Base-by-base conservation (phyloP, 371 early-diverging fungal species). In the Apophysomyces sp. region DNA sequence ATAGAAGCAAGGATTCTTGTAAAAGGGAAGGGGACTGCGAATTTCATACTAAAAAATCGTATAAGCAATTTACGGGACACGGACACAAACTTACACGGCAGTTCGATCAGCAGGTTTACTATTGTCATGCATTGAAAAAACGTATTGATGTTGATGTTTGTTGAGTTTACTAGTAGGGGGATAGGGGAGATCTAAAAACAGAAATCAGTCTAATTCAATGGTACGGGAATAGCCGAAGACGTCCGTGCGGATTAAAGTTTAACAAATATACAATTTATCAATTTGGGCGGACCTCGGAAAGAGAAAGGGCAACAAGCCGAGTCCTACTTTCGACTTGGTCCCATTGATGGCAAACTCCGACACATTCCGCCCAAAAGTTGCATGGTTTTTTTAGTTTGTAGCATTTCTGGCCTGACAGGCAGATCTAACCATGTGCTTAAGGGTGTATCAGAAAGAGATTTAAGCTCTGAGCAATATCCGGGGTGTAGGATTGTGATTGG, bases 191-290 rank as follows among this genome's bases (percentile, higher is more conserved):
- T 44, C 49, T 44, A 44, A 44, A 44, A 44, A 44, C 49, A 44
- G 49, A 44, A 44, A 21, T 4, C 21, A 11, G 49, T 44, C 24
- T 24, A 44, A 44, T 18, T 9, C 21, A 8, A 21, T 21, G 49
- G 41, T 3, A 18, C n/a, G 9, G 21, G 21, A 44, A 21, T 6
- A 18, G 49, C 49, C 49, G 49, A 44, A 21, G 49, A 21, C 21
- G 49, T 44, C 49, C 49, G 49, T 44, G 49, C 49, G 49, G 49
- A 44, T 44, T 44, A 44, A 44, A 44, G 49, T 44, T 44, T 44
- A 26, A 44, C 49, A 21, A 41, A 44, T 18, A 3, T 18, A 6
- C 24, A 9, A 9, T 21, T 21, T 3, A 44, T 21, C 21, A 21
- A 18, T 21, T 21, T 4, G 34, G 37, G 37, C 37, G 37, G 37